These are phyloP conservation scores for Lactarius pseudohatsudake DNA, from an alignment of 768 basidiomycete genomes.

Conservation along the genomic window DNA sequence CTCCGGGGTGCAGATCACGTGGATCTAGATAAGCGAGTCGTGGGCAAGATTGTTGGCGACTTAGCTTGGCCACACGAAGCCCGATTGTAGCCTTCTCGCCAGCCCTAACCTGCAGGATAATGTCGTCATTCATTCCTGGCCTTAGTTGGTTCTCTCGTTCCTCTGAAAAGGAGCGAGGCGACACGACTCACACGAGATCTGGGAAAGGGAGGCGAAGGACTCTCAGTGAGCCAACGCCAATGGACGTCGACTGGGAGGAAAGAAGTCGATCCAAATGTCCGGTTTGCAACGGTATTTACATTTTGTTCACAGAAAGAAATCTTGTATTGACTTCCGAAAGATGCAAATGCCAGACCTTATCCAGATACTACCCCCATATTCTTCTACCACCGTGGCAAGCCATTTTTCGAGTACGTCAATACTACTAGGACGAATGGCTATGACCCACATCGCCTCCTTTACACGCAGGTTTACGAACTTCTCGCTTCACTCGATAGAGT, in stretches of 20 bases:
- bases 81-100: background rate
- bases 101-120: background rate
- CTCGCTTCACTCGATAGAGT: slow-evolving; percentile 21
- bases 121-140: slow-evolving; percentile 13
- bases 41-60: too few relatives aligned
- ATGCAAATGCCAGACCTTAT: background rate
- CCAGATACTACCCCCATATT: slow-evolving; percentile 17
- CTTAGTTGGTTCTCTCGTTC: background rate
- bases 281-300: slow-evolving; percentile 11
- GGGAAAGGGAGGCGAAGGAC: slow-evolving; percentile 15
- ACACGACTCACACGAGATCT: background rate
- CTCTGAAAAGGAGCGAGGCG: background rate
- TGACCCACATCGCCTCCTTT: background rate
- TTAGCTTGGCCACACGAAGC: background rate
- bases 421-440: background rate
- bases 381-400: slow-evolving; percentile 22
- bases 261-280: slow-evolving; percentile 15
- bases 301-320: background rate
- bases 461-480: slow-evolving; percentile 30
- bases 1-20: slow-evolving; percentile 10
- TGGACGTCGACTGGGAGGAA: slow-evolving; percentile 21
- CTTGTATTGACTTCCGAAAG: background rate
- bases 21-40: slow-evolving; percentile 7
- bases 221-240: slow-evolving; percentile 18
- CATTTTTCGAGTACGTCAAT: slow-evolving; percentile 17